Evolutionary conservation across 805 yeast species (phyloP).

Genomic region (Pichia nanzhaoensis): DNA sequence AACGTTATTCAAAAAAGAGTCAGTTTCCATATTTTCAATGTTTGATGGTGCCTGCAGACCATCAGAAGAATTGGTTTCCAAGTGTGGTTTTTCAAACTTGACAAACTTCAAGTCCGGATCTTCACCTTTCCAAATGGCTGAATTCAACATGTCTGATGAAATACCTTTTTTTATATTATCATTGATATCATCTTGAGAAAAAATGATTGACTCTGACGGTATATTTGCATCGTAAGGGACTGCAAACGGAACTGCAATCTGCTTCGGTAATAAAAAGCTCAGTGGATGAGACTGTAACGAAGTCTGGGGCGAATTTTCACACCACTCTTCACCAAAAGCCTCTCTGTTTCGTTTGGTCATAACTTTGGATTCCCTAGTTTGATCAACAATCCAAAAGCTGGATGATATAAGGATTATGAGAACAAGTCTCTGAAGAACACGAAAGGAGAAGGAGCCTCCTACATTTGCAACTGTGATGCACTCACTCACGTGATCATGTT

Average conservation of each 20-base stretch:
- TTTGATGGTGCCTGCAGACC: background rate
- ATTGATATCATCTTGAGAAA: constrained; percentile 10
- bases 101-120: constrained; percentile 19
- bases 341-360: constrained; percentile 4
- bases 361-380: no score
- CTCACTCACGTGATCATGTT: no score
- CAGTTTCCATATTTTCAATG: background rate
- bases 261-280: constrained; percentile 34
- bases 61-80: constrained; percentile 2
- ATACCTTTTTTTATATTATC: constrained; percentile 4
- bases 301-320: constrained; percentile 17
- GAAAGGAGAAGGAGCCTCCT: no score
- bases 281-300: constrained; percentile 28
- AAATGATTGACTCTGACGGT: constrained; percentile 5
- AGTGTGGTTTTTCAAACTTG: constrained; percentile 33
- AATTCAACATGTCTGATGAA: constrained; percentile 12
- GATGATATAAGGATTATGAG: no score
- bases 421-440: no score
- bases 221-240: constrained; percentile 22
- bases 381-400: no score
- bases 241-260: constrained; percentile 26
- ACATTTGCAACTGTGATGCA: no score
- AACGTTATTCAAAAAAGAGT: background rate
- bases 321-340: background rate
- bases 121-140: constrained; percentile 20